Percentiles rank a stretch among this genome's conserved stretches.
Evolutionary conservation across 148 eudicot genomes (phyloP).

Genomic region (Silene uniflora): DNA sequence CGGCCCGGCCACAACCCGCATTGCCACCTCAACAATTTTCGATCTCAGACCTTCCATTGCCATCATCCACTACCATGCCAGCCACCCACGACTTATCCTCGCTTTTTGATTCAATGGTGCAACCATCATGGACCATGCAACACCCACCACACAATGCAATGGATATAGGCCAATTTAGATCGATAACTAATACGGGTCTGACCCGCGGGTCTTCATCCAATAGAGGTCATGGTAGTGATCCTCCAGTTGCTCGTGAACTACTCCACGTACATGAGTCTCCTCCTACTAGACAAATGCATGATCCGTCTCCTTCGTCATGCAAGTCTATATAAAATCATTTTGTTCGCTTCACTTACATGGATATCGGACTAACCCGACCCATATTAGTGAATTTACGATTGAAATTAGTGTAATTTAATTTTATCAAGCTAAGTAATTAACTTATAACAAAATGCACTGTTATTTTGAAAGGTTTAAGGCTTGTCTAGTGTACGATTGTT

Average conservation of each 20-base stretch:
- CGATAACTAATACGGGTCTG: slow-evolving; percentile 19
- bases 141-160: slow-evolving; percentile 25
- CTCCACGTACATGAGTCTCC: neutral
- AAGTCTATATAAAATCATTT: slow-evolving; percentile 13
- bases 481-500: no score
- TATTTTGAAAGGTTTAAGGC: no score
- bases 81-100: slow-evolving; percentile 37
- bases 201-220: neutral
- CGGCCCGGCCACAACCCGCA: slow-evolving; percentile 37
- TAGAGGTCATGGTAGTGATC: slow-evolving; percentile 26
- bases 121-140: slow-evolving; percentile 30
- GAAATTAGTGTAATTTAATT: neutral
- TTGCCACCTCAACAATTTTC: slow-evolving; percentile 39
- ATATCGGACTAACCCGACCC: neutral
- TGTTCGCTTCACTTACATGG: no score
- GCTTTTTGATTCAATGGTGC: slow-evolving; percentile 28
- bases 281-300: slow-evolving; percentile 3
- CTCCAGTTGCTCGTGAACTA: slow-evolving; percentile 17
- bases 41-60: slow-evolving; percentile 34
- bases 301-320: slow-evolving; percentile 27
- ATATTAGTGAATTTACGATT: neutral
- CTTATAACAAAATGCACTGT: no score
- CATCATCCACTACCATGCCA: slow-evolving; percentile 21
- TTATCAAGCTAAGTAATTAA: no score
- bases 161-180: slow-evolving; percentile 18